A percentile compares a stretch with the other conserved stretches of the same genome.
phyloP scores from a whole-genome alignment of 2,329 filamentous ascomycete genomes.

The Colletotrichum agaves region DNA sequence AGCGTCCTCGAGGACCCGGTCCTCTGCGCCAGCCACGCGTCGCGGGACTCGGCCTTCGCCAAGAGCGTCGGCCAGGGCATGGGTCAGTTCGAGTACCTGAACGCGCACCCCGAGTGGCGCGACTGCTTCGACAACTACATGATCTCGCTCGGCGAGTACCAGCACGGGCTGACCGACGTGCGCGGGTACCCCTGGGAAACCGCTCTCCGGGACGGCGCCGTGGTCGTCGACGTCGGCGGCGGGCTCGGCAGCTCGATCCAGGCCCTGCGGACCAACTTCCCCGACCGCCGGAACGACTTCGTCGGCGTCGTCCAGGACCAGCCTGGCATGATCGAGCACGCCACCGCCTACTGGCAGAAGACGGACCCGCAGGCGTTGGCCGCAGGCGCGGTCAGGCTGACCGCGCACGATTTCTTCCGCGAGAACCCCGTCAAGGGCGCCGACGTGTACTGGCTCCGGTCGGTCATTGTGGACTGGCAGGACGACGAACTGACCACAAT shows the following conservation, averaged over 20 bases:
- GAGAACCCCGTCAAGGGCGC: conserved; percentile 64
- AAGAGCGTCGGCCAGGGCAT: conserved; percentile 27
- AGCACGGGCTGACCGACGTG: conserved; percentile 30
- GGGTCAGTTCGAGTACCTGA: conserved; percentile 32
- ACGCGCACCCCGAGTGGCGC: conserved; percentile 27
- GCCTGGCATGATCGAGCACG: conserved; percentile 31
- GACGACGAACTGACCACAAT: conserved; percentile 25
- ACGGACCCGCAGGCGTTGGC: conserved; percentile 22
- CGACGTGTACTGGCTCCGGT: conserved; percentile 49
- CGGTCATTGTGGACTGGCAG: conserved; percentile 32
- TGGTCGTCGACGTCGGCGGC: conserved; percentile 29
- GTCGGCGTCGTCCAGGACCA: conserved; percentile 32
- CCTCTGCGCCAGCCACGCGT: conserved; percentile 25
- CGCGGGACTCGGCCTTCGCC: conserved; percentile 25
- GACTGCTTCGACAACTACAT: conserved; percentile 24
- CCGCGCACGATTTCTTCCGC: conserved; percentile 67
- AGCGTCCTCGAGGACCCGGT: conserved; percentile 18
- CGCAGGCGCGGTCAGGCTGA: conserved; percentile 47
- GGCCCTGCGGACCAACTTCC: conserved; percentile 19
- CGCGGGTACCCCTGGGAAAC: conserved; percentile 27
- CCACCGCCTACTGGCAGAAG: conserved; percentile 22
- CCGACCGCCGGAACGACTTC: conserved; percentile 6
- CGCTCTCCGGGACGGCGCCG: conserved; percentile 15
- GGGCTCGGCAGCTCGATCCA: conserved; percentile 30
- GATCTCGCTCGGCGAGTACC: conserved; percentile 18